These are phyloP conservation scores for Saturnispora serradocipensis DNA, from an alignment of 805 yeast genomes.

Conservation along the genomic window DNA sequence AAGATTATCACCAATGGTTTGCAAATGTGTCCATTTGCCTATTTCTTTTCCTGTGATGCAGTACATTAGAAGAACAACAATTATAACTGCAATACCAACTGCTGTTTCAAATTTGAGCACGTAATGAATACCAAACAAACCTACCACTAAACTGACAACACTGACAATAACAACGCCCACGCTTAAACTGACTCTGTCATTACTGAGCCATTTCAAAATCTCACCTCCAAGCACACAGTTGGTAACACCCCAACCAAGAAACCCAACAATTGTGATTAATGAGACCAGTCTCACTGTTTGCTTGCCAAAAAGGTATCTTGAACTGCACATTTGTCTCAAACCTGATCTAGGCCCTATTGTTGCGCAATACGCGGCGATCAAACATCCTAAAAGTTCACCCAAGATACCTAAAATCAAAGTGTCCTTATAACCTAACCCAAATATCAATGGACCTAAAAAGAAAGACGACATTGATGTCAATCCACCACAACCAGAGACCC, in stretches of 20 bases:
- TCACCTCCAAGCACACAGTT: constrained; percentile 86
- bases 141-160: constrained; percentile 50
- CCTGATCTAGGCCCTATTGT: constrained; percentile 89
- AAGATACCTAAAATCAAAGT: constrained; percentile 52
- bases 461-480: constrained; percentile 84
- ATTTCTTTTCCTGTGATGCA: constrained; percentile 41
- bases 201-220: constrained; percentile 56
- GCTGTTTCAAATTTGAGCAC: constrained; percentile 58
- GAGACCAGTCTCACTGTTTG: constrained; percentile 74
- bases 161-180: constrained; percentile 71
- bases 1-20: constrained; percentile 27
- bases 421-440: constrained; percentile 59
- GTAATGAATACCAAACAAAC: constrained; percentile 72
- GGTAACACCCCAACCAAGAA: constrained; percentile 91
- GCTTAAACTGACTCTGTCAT: constrained; percentile 57
- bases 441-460: constrained; percentile 65
- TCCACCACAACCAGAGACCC: constrained; percentile 84
- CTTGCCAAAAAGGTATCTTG: constrained; percentile 77
- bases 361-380: constrained; percentile 74
- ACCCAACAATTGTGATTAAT: constrained; percentile 62
- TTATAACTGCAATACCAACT: constrained; percentile 59
- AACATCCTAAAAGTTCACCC: constrained; percentile 61
- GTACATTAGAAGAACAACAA: constrained; percentile 61
- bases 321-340: constrained; percentile 78
- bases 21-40: constrained; percentile 30